Evolutionary conservation across 192 early-diverging fungal genomes (phyloP), one percentile per base, ranked within the genome.

Genomic region (Mortierella antarctica): DNA sequence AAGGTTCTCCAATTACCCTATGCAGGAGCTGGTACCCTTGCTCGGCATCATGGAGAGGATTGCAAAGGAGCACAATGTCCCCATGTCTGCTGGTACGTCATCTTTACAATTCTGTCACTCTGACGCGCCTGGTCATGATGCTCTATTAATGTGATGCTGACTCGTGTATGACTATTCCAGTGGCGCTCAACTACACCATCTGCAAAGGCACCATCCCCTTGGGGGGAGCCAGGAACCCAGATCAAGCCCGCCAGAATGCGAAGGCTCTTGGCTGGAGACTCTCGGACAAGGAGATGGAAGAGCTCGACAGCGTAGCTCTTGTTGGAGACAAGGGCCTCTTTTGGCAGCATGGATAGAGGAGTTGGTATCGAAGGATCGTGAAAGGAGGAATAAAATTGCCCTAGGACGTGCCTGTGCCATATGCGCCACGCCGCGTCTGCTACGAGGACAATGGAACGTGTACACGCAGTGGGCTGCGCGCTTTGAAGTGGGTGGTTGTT

Each of bases 111-210:
- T 65, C 17, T 65, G 12, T 21, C 51, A 46, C 21, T 0, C 17
- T 68, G 15, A 68, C 45, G 14, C 9, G 6, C 18, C 23, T 23
- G 15, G 13, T 20, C 7, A 47, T 42, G 5, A 31, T 41, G 39
- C 14, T 7, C n/a, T 6, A 49, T 1, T 46, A 62, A 15, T 62
- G n/a, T 15, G 20, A 1, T 42, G 6, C 8, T 44, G 31, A 53
- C n/a, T 11, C 45, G 23, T 52, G 14, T 41, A 39, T 42, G 1
- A 49, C 53, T 68, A 20, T 55, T 41, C 13, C 58, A 69, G 75
- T 87, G 44, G 87, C 87, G 2, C 69, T 88, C 20, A 88, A 88
- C 57, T 88, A 83, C 57, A 72, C 61, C 6, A 86, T 88, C 39
- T 73, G 69, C 54, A 88, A 87, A 48, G 84, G 83, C 12, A 76